phyloP scores from a whole-genome alignment of 2,329 filamentous ascomycete genomes.

The Decorospora gaudefroyi region DNA sequence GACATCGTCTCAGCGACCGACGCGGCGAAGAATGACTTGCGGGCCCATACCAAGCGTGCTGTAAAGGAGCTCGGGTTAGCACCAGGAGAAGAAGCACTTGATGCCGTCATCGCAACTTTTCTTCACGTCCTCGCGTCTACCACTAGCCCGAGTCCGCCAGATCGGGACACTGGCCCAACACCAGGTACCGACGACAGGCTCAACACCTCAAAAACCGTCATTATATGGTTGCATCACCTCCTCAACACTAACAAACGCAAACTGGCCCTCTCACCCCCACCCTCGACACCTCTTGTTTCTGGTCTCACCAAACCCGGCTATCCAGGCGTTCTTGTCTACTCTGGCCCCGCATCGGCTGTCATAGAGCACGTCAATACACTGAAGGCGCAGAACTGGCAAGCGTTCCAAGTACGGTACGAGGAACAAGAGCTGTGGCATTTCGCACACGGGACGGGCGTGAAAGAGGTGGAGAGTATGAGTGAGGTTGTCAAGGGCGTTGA shows the following conservation, averaged over 20 bases:
- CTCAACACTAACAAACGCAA: conserved; percentile 55
- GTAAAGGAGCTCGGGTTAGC: conserved; percentile 32
- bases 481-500: conserved; percentile 50
- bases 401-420: conserved; percentile 53
- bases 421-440: conserved; percentile 48
- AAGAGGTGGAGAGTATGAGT: conserved; percentile 53
- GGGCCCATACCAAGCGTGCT: conserved; percentile 38
- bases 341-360: conserved; percentile 46
- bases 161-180: background rate
- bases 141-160: background rate
- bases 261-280: conserved; percentile 46
- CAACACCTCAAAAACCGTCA: conserved; percentile 43
- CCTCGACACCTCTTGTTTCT: conserved; percentile 32
- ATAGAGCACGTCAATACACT: conserved; percentile 50
- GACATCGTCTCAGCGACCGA: conserved; percentile 48
- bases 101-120: conserved; percentile 50
- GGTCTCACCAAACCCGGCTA: conserved; percentile 55
- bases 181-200: background rate
- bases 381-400: conserved; percentile 53
- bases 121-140: conserved; percentile 25
- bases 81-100: conserved; percentile 52
- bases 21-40: conserved; percentile 45
- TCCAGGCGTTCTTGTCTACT: conserved; percentile 53
- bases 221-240: conserved; percentile 55
- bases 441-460: conserved; percentile 47